Evolutionary conservation across 305 asterid species (phyloP), one percentile per base, ranked within the genome.

Genomic region (Solanum hybrid): DNA sequence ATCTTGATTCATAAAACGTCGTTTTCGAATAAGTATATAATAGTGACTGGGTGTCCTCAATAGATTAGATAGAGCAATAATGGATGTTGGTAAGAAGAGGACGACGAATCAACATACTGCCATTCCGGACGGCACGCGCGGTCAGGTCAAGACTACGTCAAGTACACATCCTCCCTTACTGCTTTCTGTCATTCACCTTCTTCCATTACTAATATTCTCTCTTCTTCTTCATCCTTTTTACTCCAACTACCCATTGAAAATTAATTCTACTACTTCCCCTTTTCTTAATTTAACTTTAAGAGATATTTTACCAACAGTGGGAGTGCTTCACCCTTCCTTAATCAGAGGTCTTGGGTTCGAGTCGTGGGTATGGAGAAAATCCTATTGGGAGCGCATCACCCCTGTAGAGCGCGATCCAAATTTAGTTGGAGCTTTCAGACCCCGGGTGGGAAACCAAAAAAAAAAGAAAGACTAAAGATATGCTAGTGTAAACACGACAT

Each of bases 121-220:
- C 91, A 89, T 90, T 93, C 97, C 98, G 97, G 96, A 93, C 97
- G 95, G 97, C 98, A 95, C 95, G 98, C 96, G 96, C 94, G 96
- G 96, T 95, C 98, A 94, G 96, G 90, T 88, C 87, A 78, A 89
- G 90, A 78, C 86, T 94, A 91, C 92, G 91, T 92, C 90, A 81
- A 87, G 91, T 85, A 42, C 92, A 88, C 78, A 89, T 74, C 89
- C 31, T 89, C 89, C 78, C 22, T 35, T 87, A 40, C 69, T 89
- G 64, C 75, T 89, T 78, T 39, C 57, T 87, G 16, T 71, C 61
- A 61, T 64, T 73, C 69, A 64, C 18, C 34, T 33, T 87, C 79
- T 36, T 64, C 22, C 71, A 18, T 46, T 86, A 29, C 10, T 29
- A 20, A 36, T 74, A 24, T 69, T 64, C 36, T 29, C 26, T n/a